Evolutionary conservation across 2,329 filamentous ascomycete species (phyloP), one percentile per base, ranked within the genome.

Genomic region (Exophiala alcalophila): DNA sequence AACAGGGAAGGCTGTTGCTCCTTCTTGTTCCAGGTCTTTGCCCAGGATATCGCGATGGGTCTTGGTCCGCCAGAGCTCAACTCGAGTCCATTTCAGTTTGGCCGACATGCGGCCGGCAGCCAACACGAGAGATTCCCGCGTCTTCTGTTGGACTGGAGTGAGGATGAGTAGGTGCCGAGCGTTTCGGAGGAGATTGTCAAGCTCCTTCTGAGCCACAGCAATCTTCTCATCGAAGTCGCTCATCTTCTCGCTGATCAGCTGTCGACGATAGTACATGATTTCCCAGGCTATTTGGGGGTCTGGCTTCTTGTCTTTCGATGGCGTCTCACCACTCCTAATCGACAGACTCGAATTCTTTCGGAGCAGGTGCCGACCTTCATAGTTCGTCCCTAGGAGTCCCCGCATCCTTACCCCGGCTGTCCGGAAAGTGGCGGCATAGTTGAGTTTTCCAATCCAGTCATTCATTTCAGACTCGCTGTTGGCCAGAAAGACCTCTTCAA

Each of bases 391-490:
- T 38, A 92, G 77, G 43, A 95, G 83, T 15, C 89, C 90, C 55
- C 91, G 80, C 74, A 95, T 94, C 29, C 88, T 80, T 4, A 97
- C 88, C 9, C 91, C 90, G 4, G 90, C 87, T 0, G 89, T 94
- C 55, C 88, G 80, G 64, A 97, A 97, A 1, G 92, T 87, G 6
- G 92, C 90, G 23, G 91, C 91, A 61, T 97, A 97, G 62, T 98
- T 98, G 47, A 98, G 77, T 59, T 95, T 92, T 5, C 86, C 86
- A 19, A 98, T 72, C 92, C 92, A 98, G 61, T 98, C 92, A 58
- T 96, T 94, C 76, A 94, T 82, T 57, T 98, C 92, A 1, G 80
- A 73, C 57, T 98, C 92, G 39, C 81, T 88, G 57, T 96, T 90
- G 4, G 92, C 91, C 12, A 97, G 71, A 25, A 98, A 83, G 1